Conservation (phyloP, 257 asterid genomes). For the Thymus quinquecostatus region DNA sequence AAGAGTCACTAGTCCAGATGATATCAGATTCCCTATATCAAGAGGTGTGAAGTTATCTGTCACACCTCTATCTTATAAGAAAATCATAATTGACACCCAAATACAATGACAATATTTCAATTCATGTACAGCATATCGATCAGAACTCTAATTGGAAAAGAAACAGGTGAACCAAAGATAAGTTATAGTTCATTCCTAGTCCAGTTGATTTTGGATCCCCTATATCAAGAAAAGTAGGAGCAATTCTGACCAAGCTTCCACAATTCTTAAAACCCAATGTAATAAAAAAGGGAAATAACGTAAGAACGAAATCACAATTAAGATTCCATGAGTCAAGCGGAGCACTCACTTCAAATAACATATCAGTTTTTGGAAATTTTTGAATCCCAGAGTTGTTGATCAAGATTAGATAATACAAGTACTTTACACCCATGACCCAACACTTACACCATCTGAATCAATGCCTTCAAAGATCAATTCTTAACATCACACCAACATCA, state of each 20-base stretch:
- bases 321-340: not conserved
- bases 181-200: not conserved
- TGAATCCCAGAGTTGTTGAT: not conserved
- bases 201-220: not conserved
- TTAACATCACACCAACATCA: not conserved
- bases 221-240: not conserved
- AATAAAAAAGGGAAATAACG: not conserved
- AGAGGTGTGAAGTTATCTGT: not conserved
- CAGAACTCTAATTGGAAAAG: constrained; percentile 3
- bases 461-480: constrained; percentile 1
- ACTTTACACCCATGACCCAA: constrained; percentile 9
- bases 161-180: constrained; percentile 16
- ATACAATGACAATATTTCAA: not conserved
- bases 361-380: constrained; percentile 2
- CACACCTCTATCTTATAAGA: not conserved
- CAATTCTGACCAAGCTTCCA: not conserved
- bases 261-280: not conserved
- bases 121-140: not conserved
- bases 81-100: not conserved
- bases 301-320: not conserved
- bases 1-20: constrained; percentile 25
- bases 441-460: constrained; percentile 22
- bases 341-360: constrained; percentile 14
- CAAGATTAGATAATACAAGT: constrained; percentile 19
- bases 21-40: not conserved